Conservation (phyloP, 2,329 filamentous ascomycete species). For the Neonectria coccinea region DNA sequence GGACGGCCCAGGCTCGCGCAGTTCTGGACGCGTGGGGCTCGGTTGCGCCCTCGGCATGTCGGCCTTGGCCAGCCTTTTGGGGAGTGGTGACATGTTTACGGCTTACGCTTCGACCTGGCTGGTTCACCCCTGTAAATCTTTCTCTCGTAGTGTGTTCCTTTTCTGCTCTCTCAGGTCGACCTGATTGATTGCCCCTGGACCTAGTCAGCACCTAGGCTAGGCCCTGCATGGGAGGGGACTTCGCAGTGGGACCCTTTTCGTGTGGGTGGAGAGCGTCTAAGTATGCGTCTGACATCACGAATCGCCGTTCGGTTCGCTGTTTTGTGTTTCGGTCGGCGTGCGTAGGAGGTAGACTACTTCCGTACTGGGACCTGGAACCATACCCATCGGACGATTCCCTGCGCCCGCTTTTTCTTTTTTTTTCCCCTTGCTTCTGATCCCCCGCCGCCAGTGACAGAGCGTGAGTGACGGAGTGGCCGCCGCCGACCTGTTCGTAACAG, state of each 20-base stretch:
- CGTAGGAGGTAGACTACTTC: background rate
- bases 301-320: background rate
- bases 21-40: conserved; percentile 23
- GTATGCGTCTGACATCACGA: conserved; percentile 1
- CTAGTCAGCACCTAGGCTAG: background rate
- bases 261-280: conserved; percentile 7
- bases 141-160: no score
- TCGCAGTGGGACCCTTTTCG: background rate
- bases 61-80: conserved; percentile 25
- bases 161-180: no score
- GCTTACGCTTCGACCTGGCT: no score
- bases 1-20: conserved; percentile 10
- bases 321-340: background rate
- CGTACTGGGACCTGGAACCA: background rate
- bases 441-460: background rate
- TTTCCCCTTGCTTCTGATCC: background rate
- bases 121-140: no score
- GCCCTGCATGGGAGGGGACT: background rate
- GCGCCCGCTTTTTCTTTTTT: background rate
- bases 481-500: background rate
- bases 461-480: background rate
- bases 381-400: conserved; percentile 19
- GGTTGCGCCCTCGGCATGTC: conserved; percentile 31
- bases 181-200: background rate
- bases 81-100: background rate